These are phyloP conservation scores for Gynochthodes officinalis DNA, from an alignment of 257 asterid genomes.

Conservation along the genomic window DNA sequence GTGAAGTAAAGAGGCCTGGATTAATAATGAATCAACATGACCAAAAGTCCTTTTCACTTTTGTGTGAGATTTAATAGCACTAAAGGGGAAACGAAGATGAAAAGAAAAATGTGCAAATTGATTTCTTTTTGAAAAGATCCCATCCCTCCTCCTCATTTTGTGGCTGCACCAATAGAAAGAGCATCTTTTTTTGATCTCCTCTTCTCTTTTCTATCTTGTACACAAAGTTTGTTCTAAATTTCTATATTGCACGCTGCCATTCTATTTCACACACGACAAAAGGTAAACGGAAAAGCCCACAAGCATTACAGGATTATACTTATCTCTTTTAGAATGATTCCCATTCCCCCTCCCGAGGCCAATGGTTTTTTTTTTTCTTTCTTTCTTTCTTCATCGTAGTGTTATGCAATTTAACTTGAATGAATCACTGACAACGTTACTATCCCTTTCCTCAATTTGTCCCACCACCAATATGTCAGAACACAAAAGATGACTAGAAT, in stretches of 20 bases:
- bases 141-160: not conserved
- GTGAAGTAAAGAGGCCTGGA: too few species aligned
- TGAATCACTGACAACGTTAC: constrained; percentile 1
- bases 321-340: constrained; percentile 14
- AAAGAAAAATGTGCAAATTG: not conserved
- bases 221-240: not conserved
- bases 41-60: not conserved
- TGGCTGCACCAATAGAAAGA: constrained; percentile 6
- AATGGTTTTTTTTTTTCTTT: not conserved
- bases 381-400: not conserved
- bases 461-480: constrained; percentile 3
- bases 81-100: not conserved
- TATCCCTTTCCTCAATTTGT: constrained; percentile 9
- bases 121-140: constrained; percentile 6
- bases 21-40: constrained; percentile 3
- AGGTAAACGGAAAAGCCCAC: constrained; percentile 15
- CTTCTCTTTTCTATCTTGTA: constrained; percentile 12
- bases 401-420: not conserved
- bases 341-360: not conserved
- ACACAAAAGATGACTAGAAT: not conserved
- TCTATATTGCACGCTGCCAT: constrained; percentile 12
- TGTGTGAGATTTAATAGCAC: not conserved
- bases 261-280: not conserved
- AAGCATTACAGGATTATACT: constrained; percentile 11
- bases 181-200: not conserved